Base-by-base conservation (phyloP, 2,329 filamentous ascomycete genomes). In the Diaporthe longicolla region DNA sequence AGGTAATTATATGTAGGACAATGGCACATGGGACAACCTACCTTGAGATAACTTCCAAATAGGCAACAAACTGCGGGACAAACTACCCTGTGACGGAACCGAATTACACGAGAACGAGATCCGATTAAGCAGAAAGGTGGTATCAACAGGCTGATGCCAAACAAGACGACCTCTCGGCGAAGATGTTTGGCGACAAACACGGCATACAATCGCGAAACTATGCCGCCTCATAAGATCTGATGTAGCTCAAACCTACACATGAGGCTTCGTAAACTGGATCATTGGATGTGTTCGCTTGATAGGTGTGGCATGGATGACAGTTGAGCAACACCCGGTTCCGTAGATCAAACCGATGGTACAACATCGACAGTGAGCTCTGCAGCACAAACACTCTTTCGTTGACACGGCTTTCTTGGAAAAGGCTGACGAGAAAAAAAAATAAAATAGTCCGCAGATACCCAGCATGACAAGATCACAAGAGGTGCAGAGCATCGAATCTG, bases 261-360 rank as follows among this genome's bases (percentile, higher is more conserved):
- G 24, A 19, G 1, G 19, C 21, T 8, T 24, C 26, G 10, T 61
- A 19, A 21, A 6, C 17, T 21, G 17, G 43, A 19, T 4, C 13
- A 66, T 35, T 24, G 29, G 26, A 19, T 52, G 21, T 4, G 5
- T 37, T 66, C 45, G 63, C 63, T 66, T 35, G 45, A 52, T 52
- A 32, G 29, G 13, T 52, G 29, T 66, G 45, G 26, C 21, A 52
- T 66, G 32, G 45, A 17, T 54, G 32, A 52, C 69, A 63, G 29
- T 54, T 4, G 43, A n/a, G 54, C 21, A 54, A 43, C 69, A 54
- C 24, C 32, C 45, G 55, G 19, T 52, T 10, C 32, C 26, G 57
- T 50, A 40, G 32, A 21, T 43, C 32, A 40, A 52, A 40, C 45
- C 43, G 29, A 32, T 63, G 32, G 21, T 63, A 21, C 45, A 32